Percentiles rank a stretch among this genome's conserved stretches.
Evolutionary conservation across 192 early-diverging fungal genomes (phyloP).

Genomic region (Neocallimastix lanati): DNA sequence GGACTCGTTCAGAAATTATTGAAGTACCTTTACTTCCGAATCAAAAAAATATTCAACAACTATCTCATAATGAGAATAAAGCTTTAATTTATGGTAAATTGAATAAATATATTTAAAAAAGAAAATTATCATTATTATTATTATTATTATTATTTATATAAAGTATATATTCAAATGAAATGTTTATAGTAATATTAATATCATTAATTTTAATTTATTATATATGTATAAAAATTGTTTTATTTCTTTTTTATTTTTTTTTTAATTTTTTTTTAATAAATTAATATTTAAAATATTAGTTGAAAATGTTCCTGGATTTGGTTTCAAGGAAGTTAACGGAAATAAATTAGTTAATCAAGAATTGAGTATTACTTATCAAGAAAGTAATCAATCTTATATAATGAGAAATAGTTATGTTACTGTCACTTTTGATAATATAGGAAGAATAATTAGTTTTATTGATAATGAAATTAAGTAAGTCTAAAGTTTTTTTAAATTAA

Average conservation of each 20-base stretch:
- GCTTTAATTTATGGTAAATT: background rate
- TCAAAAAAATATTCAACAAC: background rate
- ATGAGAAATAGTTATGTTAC: conserved; percentile 61
- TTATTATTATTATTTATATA: too few species aligned
- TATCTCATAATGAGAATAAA: background rate
- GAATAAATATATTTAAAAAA: too few species aligned
- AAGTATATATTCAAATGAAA: too few species aligned
- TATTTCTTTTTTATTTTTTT: too few species aligned
- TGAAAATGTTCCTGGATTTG: conserved; percentile 9
- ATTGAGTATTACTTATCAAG: background rate
- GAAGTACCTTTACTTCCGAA: conserved; percentile 25
- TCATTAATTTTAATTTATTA: too few species aligned
- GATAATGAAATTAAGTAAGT: conserved; percentile 35
- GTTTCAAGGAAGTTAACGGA: background rate
- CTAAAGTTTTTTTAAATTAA: too few species aligned
- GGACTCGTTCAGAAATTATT: conserved; percentile 50
- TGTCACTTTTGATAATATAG: conserved; percentile 49
- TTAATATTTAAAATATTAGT: too few species aligned
- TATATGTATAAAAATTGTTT: conserved; percentile 3
- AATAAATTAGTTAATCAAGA: conserved; percentile 1
- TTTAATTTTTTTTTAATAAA: too few species aligned
- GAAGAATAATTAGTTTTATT: conserved; percentile 47
- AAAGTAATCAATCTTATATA: conserved; percentile 16
- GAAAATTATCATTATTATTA: too few species aligned
- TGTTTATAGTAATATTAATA: too few species aligned